Conservation (phyloP, 2,329 filamentous ascomycete genomes). For the Fragosphaeria purpurea region DNA sequence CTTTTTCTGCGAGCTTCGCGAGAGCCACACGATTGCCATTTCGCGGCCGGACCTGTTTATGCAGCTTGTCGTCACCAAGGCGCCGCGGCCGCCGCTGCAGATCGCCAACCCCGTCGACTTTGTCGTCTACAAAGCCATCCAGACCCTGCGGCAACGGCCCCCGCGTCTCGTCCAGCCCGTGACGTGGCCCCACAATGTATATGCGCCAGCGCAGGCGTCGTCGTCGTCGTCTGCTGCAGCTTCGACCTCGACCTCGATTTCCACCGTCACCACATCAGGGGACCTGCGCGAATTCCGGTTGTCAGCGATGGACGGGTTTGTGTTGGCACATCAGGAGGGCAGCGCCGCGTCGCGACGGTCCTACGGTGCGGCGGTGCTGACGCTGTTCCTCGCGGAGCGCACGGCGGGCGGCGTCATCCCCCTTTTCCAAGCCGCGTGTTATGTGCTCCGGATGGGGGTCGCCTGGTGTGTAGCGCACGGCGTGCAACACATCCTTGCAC, state of each 20-base stretch:
- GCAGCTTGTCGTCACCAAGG: slow-evolving; percentile 32
- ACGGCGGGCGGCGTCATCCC: slow-evolving; percentile 27
- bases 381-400: slow-evolving; percentile 34
- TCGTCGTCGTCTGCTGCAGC: background rate
- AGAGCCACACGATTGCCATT: slow-evolving; percentile 48
- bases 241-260: background rate
- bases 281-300: slow-evolving; percentile 39
- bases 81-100: slow-evolving; percentile 23
- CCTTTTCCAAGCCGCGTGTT: slow-evolving; percentile 22
- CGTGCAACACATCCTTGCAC: background rate
- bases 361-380: slow-evolving; percentile 30
- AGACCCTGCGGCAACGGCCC: slow-evolving; percentile 32
- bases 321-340: slow-evolving; percentile 24
- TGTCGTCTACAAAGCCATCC: slow-evolving; percentile 33
- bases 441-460: slow-evolving; percentile 23
- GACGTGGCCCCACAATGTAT: slow-evolving; percentile 15
- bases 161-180: slow-evolving; percentile 29
- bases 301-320: slow-evolving; percentile 41
- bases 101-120: slow-evolving; percentile 28
- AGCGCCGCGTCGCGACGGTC: background rate
- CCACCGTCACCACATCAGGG: slow-evolving; percentile 19
- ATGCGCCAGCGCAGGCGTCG: background rate
- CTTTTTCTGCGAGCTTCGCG: slow-evolving; percentile 48
- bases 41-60: slow-evolving; percentile 44
- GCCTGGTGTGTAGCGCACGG: slow-evolving; percentile 22